Conservation (phyloP, 768 basidiomycete genomes). For the Tubosaeta sp. region DNA sequence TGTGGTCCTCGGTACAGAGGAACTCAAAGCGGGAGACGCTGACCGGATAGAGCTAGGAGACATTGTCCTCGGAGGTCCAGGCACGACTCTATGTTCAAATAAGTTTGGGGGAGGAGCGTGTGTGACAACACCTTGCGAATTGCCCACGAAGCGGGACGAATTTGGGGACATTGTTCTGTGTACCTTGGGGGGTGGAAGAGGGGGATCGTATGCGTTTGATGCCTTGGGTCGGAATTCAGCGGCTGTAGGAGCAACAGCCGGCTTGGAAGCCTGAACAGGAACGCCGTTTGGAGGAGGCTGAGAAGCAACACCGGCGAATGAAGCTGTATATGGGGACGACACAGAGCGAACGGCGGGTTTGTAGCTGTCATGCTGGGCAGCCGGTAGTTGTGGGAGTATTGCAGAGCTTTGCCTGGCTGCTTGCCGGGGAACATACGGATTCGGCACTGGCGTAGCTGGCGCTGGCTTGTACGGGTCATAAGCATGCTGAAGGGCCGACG, state of each 20-base stretch:
- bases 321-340: conserved; percentile 22
- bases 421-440: conserved; percentile 21
- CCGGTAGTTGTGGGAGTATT: conserved; percentile 16
- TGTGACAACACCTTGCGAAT: conserved; percentile 8
- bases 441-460: conserved; percentile 11
- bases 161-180: conserved; percentile 24
- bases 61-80: conserved; percentile 26
- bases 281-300: conserved; percentile 18
- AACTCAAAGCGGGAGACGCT: conserved; percentile 27
- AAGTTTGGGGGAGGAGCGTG: conserved; percentile 10
- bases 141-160: conserved; percentile 20
- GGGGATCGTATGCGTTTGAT: conserved; percentile 74
- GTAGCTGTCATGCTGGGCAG: conserved; percentile 33
- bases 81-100: conserved; percentile 18
- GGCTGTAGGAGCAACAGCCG: conserved; percentile 36
- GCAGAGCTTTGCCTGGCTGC: conserved; percentile 7
- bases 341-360: conserved; percentile 21
- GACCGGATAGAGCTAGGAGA: conserved; percentile 27
- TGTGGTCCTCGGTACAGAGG: conserved; percentile 32
- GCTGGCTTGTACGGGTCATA: conserved; percentile 38
- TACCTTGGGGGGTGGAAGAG: conserved; percentile 51
- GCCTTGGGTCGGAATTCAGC: conserved; percentile 59
- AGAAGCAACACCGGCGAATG: conserved; percentile 9
- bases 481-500: conserved; percentile 12
- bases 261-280: conserved; percentile 27